Base-by-base conservation (phyloP, 169 alveolate genomes). In the Plasmodium fragile region DNA sequence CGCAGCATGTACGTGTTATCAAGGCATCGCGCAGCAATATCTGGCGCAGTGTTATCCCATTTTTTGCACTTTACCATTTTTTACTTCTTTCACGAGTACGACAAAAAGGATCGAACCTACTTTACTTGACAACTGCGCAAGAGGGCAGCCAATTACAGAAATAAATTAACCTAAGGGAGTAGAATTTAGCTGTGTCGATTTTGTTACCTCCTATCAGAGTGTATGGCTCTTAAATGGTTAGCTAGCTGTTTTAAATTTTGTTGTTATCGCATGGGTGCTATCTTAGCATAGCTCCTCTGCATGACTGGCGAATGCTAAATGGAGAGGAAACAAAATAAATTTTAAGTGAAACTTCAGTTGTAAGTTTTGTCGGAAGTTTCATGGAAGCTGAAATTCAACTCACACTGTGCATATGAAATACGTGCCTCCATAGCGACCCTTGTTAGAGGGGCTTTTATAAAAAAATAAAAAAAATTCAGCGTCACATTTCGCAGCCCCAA, bases 11-110 rank as follows among this genome's bases (percentile, higher is more conserved):
- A 13, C 8, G 6, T 49, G 59, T 49, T 49, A 13, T 49, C 25
- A 49, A 49, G 22, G 22, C 7, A 49, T 49, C 59, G 25, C 59
- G 1, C 22, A 13, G 18, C 8, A 49, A 49, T 65, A 5, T 22
- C 36, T 65, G 11, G 0, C 5, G 13, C 36, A 16, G 18, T 65
- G 13, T 25, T 18, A 8, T 65, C 41, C 30, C 16, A 65, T 65
- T 22, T 79, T 41, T 11, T 79, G n/a, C 49, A 32, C 36, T n/a
- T 79, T 79, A 79, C 85, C 85, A 79, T 79, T 79, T 79, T 79
- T 79, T 34, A 45, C 85, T 79, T 22, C 11, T 18, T 79, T 41
- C 34, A 78, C 72, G 30, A 49, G 65, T 25, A 41, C 59, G 59
- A 49, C 36, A 79, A 79, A 41, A 49, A 79, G 30, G 32, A 25